A percentile compares a stretch with the other conserved stretches of the same genome.
Evolutionary conservation across 129 eudicot species (phyloP).

Genomic region (Solidago caesia): DNA sequence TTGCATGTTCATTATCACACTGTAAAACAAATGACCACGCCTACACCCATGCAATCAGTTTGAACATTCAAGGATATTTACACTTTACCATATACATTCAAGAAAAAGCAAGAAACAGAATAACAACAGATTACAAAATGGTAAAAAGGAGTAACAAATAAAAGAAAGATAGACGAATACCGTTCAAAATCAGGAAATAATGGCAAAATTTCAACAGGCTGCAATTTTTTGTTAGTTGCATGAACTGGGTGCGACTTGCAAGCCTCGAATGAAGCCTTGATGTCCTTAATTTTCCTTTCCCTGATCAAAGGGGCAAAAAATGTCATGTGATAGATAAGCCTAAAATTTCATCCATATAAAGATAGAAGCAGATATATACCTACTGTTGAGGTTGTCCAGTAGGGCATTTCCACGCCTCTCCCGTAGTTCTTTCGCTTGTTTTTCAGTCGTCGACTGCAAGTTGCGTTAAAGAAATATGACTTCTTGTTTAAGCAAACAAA

Average conservation of each 20-base stretch:
- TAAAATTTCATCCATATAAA: not conserved
- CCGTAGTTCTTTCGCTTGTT: conserved; percentile 88
- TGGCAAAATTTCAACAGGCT: conserved; percentile 76
- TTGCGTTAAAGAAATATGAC: not conserved
- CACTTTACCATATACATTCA: not conserved
- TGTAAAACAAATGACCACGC: not conserved
- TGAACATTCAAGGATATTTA: not conserved
- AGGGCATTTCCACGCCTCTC: conserved; percentile 54
- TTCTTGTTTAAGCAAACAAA: conserved; percentile 18
- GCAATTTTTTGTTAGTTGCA: conserved; percentile 64
- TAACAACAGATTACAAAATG: not conserved
- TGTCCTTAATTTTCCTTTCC: conserved; percentile 78
- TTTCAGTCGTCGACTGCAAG: conserved; percentile 78
- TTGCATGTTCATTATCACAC: not conserved
- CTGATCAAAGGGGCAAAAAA: conserved; percentile 38
- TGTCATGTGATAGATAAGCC: not conserved
- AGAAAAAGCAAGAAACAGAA: not conserved
- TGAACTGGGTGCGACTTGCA: conserved; percentile 81
- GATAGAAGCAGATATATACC: conserved; percentile 39
- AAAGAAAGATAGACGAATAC: conserved; percentile 33
- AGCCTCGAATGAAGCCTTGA: conserved; percentile 85
- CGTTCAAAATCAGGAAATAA: conserved; percentile 85
- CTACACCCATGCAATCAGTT: not conserved
- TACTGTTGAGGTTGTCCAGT: conserved; percentile 62
- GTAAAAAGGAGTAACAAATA: not conserved